These are phyloP conservation scores for Floccularia luteovirens DNA, from an alignment of 768 basidiomycete species.

Conservation along the genomic window DNA sequence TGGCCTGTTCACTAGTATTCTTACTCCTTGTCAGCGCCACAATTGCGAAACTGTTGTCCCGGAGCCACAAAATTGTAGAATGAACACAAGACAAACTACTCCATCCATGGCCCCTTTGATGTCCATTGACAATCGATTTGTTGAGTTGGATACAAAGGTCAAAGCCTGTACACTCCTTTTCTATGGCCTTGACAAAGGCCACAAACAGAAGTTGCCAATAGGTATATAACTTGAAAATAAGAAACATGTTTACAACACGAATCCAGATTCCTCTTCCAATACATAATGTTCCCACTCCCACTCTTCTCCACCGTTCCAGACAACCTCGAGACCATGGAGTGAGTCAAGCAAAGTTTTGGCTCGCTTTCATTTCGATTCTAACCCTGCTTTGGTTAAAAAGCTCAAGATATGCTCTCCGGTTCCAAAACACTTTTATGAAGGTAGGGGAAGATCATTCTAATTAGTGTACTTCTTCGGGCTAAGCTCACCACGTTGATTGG, in stretches of 20 bases:
- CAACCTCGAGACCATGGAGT: conserved; percentile 17
- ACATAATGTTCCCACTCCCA: conserved; percentile 13
- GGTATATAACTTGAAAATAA: background rate
- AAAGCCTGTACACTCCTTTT: too few species aligned
- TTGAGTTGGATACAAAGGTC: too few species aligned
- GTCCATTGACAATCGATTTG: too few species aligned
- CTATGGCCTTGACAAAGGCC: too few species aligned
- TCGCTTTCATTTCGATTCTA: background rate
- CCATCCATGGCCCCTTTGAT: too few species aligned
- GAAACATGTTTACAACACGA: background rate
- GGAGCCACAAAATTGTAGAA: too few species aligned
- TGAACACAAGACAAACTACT: background rate
- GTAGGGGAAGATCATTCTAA: conserved; percentile 4
- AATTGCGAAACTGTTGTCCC: too few species aligned
- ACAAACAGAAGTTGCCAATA: too few species aligned
- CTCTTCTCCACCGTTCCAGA: conserved; percentile 15
- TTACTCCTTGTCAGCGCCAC: too few species aligned
- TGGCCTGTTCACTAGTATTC: too few species aligned
- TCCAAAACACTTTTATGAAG: conserved; percentile 22
- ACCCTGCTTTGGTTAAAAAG: conserved; percentile 7
- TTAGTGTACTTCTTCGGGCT: too few species aligned
- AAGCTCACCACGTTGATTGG: background rate
- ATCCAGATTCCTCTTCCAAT: background rate
- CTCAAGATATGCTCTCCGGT: conserved; percentile 9
- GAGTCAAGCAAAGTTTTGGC: background rate